Evolutionary conservation across 2,329 filamentous ascomycete genomes (phyloP).

Genomic region (Ophiostoma quercus): DNA sequence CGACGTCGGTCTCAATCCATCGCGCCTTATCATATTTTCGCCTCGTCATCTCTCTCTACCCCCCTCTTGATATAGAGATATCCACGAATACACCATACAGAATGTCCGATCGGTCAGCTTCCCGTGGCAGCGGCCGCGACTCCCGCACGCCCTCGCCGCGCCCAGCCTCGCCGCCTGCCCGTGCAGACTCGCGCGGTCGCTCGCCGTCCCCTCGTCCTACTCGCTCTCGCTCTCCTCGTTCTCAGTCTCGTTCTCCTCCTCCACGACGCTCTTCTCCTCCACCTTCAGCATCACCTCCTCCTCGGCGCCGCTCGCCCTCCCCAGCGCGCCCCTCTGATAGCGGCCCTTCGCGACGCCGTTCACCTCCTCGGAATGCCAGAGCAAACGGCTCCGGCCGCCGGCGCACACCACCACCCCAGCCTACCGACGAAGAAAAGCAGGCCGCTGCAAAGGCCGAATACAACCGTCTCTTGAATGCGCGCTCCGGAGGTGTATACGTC

Average conservation of each 20-base stretch:
- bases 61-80: neutral
- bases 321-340: constrained; percentile 4
- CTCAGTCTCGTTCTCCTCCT: constrained; percentile 5
- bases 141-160: constrained; percentile 5
- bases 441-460: constrained; percentile 87
- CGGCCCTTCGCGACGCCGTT: constrained; percentile 17
- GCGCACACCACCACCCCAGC: constrained; percentile 35
- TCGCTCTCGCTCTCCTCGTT: constrained; percentile 4
- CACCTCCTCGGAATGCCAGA: neutral
- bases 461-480: constrained; percentile 84
- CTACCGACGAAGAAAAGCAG: constrained; percentile 77
- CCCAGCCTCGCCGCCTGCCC: constrained; percentile 14
- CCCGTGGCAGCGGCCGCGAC: constrained; percentile 3
- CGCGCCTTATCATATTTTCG: neutral
- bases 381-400: constrained; percentile 27
- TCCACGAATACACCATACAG: neutral
- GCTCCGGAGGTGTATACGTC: constrained; percentile 93
- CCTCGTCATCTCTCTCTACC: neutral
- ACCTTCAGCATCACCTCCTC: neutral
- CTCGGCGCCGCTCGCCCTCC: constrained; percentile 11
- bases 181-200: constrained; percentile 11
- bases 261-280: neutral
- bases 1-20: neutral
- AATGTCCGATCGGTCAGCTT: constrained; percentile 6
- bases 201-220: constrained; percentile 3